Evolutionary conservation across 306 rosid genomes (phyloP).

Genomic region (Inga oerstediana): DNA sequence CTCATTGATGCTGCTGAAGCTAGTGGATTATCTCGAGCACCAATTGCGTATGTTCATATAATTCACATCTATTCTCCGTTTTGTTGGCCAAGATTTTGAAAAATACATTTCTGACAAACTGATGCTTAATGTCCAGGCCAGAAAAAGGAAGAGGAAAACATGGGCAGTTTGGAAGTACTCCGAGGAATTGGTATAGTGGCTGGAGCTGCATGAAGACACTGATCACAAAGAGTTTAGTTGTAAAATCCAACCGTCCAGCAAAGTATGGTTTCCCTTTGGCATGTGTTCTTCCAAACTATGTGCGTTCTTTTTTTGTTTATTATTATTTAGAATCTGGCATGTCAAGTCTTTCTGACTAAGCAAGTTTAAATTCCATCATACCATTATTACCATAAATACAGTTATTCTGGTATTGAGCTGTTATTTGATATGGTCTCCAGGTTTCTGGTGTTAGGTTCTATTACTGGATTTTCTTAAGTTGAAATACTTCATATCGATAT

Average conservation of each 20-base stretch:
- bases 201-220: conserved; percentile 91
- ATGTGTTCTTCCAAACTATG: conserved; percentile 11
- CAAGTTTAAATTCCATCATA: conserved; percentile 10
- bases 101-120: conserved; percentile 28
- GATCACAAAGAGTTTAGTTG: conserved; percentile 75
- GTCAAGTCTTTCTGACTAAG: conserved; percentile 16
- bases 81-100: conserved; percentile 14
- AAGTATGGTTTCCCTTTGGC: conserved; percentile 57
- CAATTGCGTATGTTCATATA: conserved; percentile 65
- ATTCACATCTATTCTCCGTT: conserved; percentile 18
- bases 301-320: background rate
- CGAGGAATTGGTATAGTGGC: conserved; percentile 90
- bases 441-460: background rate
- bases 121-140: conserved; percentile 55
- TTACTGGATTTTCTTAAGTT: background rate
- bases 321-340: conserved; percentile 7
- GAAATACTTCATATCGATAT: conserved; percentile 5
- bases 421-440: conserved; percentile 11
- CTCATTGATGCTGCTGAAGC: conserved; percentile 95
- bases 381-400: background rate
- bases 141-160: conserved; percentile 87
- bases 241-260: conserved; percentile 88
- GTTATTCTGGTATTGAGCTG: background rate
- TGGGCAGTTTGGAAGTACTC: conserved; percentile 62
- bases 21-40: conserved; percentile 82